Evolutionary conservation across 257 asterid genomes (phyloP).

Genomic region (Nicotiana noctiflora): DNA sequence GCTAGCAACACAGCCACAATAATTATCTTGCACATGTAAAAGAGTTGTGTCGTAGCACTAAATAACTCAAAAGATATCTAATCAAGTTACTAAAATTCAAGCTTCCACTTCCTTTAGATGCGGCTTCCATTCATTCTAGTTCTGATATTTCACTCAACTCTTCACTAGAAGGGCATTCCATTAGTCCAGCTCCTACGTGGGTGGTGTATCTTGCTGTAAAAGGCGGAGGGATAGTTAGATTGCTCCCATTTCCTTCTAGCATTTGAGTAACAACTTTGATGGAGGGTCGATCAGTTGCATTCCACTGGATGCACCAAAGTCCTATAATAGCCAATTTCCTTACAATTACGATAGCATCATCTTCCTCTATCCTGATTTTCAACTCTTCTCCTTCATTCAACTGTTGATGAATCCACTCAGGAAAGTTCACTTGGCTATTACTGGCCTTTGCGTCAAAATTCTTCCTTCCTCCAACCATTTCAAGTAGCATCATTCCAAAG

Average conservation of each 20-base stretch:
- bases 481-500: conserved; percentile 31
- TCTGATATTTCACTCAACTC: neutral
- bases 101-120: no score
- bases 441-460: conserved; percentile 11
- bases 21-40: no score
- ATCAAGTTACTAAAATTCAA: no score
- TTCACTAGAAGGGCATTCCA: neutral
- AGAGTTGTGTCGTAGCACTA: no score
- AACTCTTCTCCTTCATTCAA: conserved; percentile 17
- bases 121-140: neutral
- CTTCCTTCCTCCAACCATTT: conserved; percentile 36
- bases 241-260: conserved; percentile 27
- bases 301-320: conserved; percentile 35
- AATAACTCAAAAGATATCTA: no score
- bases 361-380: conserved; percentile 5
- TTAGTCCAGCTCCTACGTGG: no score
- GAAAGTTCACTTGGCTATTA: conserved; percentile 23
- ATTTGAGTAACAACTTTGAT: conserved; percentile 27
- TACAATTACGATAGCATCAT: neutral
- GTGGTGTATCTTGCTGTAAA: conserved; percentile 9
- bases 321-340: conserved; percentile 24
- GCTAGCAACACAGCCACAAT: no score
- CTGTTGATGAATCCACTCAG: conserved; percentile 31
- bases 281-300: conserved; percentile 24
- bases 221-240: conserved; percentile 25